Percentiles rank a stretch among this genome's conserved stretches.
Conservation (phyloP, 1,139 yeast genomes). For the Geotrichum citri-aurantii region DNA sequence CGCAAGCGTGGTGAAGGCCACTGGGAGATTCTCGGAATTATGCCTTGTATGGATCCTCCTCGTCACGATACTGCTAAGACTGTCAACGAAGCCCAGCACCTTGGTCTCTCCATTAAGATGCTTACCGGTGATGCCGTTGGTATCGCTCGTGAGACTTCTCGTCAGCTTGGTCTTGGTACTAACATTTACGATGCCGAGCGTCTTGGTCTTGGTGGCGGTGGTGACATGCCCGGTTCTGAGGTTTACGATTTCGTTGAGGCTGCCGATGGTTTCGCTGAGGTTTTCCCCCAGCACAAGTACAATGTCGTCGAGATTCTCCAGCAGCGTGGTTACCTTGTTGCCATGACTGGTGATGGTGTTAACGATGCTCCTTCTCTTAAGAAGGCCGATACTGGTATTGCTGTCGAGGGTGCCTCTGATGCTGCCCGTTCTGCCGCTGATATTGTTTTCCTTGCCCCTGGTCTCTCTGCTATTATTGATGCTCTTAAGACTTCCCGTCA, state of each 20-base stretch:
- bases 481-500: constrained; percentile 73
- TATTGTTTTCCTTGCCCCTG: constrained; percentile 74
- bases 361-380: constrained; percentile 75
- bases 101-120: constrained; percentile 66
- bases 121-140: constrained; percentile 74
- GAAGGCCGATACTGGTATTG: constrained; percentile 79
- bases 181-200: constrained; percentile 67
- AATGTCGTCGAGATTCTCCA: constrained; percentile 73
- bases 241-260: constrained; percentile 72
- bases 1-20: constrained; percentile 66
- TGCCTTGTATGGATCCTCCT: constrained; percentile 73
- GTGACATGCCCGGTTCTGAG: constrained; percentile 69
- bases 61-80: constrained; percentile 68
- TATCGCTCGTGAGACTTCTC: constrained; percentile 66
- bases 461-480: constrained; percentile 72
- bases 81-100: constrained; percentile 57
- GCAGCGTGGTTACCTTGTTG: constrained; percentile 70
- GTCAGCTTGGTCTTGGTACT: constrained; percentile 66
- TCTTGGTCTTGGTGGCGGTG: constrained; percentile 67
- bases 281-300: constrained; percentile 77
- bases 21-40: constrained; percentile 67
- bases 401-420: constrained; percentile 77
- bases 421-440: constrained; percentile 79
- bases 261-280: constrained; percentile 79
- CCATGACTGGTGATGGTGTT: constrained; percentile 82